A percentile compares a stretch with the other conserved stretches of the same genome.
Conservation (phyloP, 1,139 yeast genomes). For the Lodderomyces oxycetoniae region DNA sequence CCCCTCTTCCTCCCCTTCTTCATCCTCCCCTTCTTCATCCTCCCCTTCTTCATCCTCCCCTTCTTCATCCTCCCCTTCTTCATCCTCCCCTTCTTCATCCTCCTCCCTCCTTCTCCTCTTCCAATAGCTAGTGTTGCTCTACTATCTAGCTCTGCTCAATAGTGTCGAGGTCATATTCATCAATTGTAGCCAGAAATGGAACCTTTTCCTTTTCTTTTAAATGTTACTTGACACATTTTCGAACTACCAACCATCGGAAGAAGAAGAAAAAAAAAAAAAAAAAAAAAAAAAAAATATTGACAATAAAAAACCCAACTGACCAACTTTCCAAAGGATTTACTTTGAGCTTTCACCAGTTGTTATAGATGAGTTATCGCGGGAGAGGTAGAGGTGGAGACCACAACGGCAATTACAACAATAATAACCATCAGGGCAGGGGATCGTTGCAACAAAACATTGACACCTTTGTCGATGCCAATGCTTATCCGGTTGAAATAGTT, state of each 20-base stretch:
- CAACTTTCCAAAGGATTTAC: not conserved
- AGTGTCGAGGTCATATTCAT: too few species aligned
- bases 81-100: not conserved
- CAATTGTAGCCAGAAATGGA: too few species aligned
- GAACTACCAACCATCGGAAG: too few species aligned
- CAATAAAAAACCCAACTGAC: not conserved
- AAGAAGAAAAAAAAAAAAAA: not conserved
- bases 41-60: not conserved
- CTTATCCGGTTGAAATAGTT: slow-evolving; percentile 53
- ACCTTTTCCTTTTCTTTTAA: too few species aligned
- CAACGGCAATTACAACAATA: slow-evolving; percentile 13
- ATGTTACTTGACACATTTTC: too few species aligned
- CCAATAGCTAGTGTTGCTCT: not conserved
- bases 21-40: not conserved
- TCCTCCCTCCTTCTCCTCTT: not conserved
- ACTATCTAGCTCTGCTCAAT: too few species aligned
- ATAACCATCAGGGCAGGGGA: slow-evolving; percentile 15
- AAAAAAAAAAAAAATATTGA: not conserved
- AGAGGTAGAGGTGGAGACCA: slow-evolving; percentile 44
- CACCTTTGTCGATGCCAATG: slow-evolving; percentile 30
- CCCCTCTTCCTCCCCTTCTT: not conserved
- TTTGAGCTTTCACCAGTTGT: not conserved
- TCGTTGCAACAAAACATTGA: slow-evolving; percentile 24
- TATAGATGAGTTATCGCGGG: slow-evolving; percentile 35
- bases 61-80: not conserved